Evolutionary conservation across 129 eudicot species (phyloP), one percentile per base, ranked within the genome.

Genomic region (Apium graveolens): DNA sequence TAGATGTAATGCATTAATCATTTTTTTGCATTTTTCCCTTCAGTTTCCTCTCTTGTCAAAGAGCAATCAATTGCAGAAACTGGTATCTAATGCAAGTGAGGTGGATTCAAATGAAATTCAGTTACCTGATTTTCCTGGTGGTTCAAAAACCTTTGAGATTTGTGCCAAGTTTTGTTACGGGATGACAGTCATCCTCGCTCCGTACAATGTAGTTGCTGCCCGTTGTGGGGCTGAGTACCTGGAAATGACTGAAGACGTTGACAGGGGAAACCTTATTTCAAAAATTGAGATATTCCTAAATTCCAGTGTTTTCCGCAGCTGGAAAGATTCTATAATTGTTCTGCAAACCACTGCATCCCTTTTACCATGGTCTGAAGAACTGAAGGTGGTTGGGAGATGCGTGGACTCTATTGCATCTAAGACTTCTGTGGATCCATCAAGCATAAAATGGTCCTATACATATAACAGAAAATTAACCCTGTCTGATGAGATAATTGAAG

Each of bases 181-280:
- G 32, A 86, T 90, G 38, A 85, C 86, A 32, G 92, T 91, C 20
- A 90, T 93, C 53, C 86, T 94, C 66, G 84, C 87, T 82, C 90
- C 98, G 13, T 91, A 90, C 87, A 94, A 86, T 81, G 91, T 94
- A 18, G 96, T 88, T 18, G 93, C 97, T 35, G 93, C 90, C 66
- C 96, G 98, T 78, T 90, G 97, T 81, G 98, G 90, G 24, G 93
- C 98, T 2, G 98, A 91, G 87, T 90, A 91, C 81, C 98, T 94
- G 5, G 97, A 90, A 63, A 94, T 94, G 98, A 83, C 89, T 41
- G 98, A 91, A 73, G 92, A 88, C 45, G 53, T 87, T 42, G 98
- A 94, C 27, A 80, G 83, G 79, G 97, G 98, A 46, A 94, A 94
- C 84, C 84, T 94, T 35, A 87, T 90, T 26, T 79, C 66, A 77